Evolutionary conservation across 805 yeast species (phyloP), one percentile per base, ranked within the genome.

Genomic region (Kregervanrija fluxuum): DNA sequence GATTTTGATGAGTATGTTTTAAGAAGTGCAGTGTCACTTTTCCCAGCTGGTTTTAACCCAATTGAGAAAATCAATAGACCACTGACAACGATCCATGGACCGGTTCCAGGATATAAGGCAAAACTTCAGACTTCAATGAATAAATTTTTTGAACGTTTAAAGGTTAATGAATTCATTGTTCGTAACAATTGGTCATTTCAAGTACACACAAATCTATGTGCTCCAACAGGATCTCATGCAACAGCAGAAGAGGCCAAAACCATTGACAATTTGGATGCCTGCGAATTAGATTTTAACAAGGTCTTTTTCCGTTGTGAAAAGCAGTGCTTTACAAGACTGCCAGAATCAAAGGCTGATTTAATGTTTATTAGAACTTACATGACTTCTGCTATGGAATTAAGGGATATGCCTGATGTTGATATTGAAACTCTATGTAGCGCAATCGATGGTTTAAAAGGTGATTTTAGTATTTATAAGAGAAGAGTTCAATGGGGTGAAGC

Each of bases 11-110:
- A 82, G 53, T 84, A 82, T 56, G 66, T 72, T 28, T 58, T 80
- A 37, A 67, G 81, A 42, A 80, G 79, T 0, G 77, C 79, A 8
- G 64, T 74, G 3, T 72, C 80, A 17, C 78, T 80, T 8, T 82
- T 81, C 52, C 87, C 91, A 1, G 77, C 82, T 1, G 91, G 91
- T 2, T 85, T 85, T 60, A 78, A 79, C 54, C 90, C 91, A 4
- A 61, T 69, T 4, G 62, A 57, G 9, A 72, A 75, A 49, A 69
- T 75, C 49, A 66, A 79, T 54, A 61, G 68, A 52, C 79, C 82
- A 2, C 61, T 85, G 35, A 74, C 85, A 0, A 65, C 59, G 39
- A 74, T 85, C 47, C 95, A 85, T 56, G 72, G 64, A 2, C 90
- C 90, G 0, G 90, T 85, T 2, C 95, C 93, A 0, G 75, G 74